These are phyloP conservation scores for Martiniozyma asiatica DNA, from an alignment of 1,139 yeast genomes.

Conservation along the genomic window DNA sequence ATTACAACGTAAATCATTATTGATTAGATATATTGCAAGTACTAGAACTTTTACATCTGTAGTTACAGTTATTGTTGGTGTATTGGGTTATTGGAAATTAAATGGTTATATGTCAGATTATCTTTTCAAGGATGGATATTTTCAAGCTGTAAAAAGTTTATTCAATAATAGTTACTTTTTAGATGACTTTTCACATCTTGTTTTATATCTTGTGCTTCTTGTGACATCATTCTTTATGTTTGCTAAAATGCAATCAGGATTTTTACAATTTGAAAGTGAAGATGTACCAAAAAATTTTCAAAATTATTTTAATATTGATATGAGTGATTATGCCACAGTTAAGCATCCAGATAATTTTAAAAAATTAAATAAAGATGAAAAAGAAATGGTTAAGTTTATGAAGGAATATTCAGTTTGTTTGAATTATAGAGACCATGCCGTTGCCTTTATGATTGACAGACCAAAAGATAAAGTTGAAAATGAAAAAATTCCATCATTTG, in stretches of 20 bases:
- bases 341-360: slow-evolving; percentile 9
- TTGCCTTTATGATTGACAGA: slow-evolving; percentile 43
- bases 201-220: slow-evolving; percentile 17
- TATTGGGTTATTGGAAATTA: slow-evolving; percentile 7
- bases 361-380: slow-evolving; percentile 20
- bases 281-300: slow-evolving; percentile 34
- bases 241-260: slow-evolving; percentile 25
- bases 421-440: slow-evolving; percentile 53
- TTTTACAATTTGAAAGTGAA: slow-evolving; percentile 35
- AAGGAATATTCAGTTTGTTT: slow-evolving; percentile 43
- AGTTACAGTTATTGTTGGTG: slow-evolving; percentile 5
- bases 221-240: slow-evolving; percentile 19
- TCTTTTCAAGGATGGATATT: slow-evolving; percentile 7
- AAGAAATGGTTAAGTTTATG: slow-evolving; percentile 23
- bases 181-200: slow-evolving; percentile 24
- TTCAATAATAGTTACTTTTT: slow-evolving; percentile 25
- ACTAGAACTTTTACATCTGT: slow-evolving; percentile 28
- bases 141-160: slow-evolving; percentile 16
- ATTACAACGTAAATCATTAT: slow-evolving; percentile 41
- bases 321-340: slow-evolving; percentile 33
- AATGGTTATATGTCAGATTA: slow-evolving; percentile 11
- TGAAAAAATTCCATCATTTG: too few species aligned
- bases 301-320: slow-evolving; percentile 41
- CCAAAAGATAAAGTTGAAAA: slow-evolving; percentile 20
- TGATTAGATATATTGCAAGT: slow-evolving; percentile 37